Percentiles rank a stretch among this genome's conserved stretches.
Evolutionary conservation across 2,329 filamentous ascomycete species (phyloP).

Genomic region (Hirsutella minnesotensis): DNA sequence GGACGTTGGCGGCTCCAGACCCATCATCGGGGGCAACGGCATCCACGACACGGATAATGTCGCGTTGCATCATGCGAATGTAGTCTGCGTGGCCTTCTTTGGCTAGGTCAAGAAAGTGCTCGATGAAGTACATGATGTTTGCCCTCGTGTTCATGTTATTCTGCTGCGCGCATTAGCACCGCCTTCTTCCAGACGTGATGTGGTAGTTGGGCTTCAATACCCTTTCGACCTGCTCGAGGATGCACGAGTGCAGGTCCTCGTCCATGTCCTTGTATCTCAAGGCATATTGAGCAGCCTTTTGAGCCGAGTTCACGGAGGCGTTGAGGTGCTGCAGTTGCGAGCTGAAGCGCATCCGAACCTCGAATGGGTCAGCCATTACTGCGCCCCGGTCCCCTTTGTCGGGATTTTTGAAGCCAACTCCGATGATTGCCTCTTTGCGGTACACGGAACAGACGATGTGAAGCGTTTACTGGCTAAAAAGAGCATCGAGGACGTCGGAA

Average conservation of each 20-base stretch:
- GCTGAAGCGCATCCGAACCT: slow-evolving; percentile 96
- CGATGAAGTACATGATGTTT: slow-evolving; percentile 99
- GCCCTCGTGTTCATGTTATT: slow-evolving; percentile 94
- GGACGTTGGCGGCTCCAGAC: slow-evolving; percentile 84
- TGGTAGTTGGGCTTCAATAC: slow-evolving; percentile 26
- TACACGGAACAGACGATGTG: too few relatives aligned
- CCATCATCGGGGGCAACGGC: slow-evolving; percentile 81
- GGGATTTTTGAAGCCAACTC: too few relatives aligned
- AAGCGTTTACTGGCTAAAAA: too few relatives aligned
- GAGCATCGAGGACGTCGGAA: too few relatives aligned
- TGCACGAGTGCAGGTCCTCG: slow-evolving; percentile 94
- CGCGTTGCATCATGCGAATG: slow-evolving; percentile 86
- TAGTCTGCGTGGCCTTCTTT: slow-evolving; percentile 68
- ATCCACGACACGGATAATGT: slow-evolving; percentile 85
- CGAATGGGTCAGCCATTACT: slow-evolving; percentile 71
- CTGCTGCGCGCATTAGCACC: slow-evolving; percentile 23
- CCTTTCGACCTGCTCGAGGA: slow-evolving; percentile 85
- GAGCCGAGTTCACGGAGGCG: slow-evolving; percentile 76
- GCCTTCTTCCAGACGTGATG: too few relatives aligned
- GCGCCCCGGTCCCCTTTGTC: too few relatives aligned
- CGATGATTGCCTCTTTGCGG: too few relatives aligned
- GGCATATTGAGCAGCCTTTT: slow-evolving; percentile 91
- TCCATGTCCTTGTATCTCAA: slow-evolving; percentile 89
- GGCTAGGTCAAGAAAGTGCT: slow-evolving; percentile 83
- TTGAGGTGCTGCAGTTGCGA: slow-evolving; percentile 81